Evolutionary conservation across 169 alveolate species (phyloP).

Genomic region (Plasmodium malariae): DNA sequence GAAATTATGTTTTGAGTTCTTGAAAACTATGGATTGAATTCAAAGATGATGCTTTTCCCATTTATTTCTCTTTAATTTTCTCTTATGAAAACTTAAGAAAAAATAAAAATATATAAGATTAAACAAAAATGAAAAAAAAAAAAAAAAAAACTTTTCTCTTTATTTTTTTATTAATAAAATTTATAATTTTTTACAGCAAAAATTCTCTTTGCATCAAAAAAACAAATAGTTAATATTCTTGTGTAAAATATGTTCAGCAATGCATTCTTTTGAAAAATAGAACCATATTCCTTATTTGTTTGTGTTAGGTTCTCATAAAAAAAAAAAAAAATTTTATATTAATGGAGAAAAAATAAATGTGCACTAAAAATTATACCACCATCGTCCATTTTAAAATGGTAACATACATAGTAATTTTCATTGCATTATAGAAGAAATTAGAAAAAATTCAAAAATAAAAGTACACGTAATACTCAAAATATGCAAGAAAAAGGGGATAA

Average conservation of each 20-base stretch:
- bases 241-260: background rate
- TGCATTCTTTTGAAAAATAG: background rate
- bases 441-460: background rate
- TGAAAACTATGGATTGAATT: too few species aligned
- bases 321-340: too few species aligned
- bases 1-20: background rate
- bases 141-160: background rate
- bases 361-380: background rate
- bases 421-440: background rate
- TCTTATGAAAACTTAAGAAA: background rate
- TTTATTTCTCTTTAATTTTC: conserved; percentile 1
- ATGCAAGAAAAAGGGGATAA: background rate
- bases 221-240: background rate
- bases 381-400: background rate
- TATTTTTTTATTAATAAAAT: too few species aligned
- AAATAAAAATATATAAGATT: conserved; percentile 12
- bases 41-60: conserved; percentile 1
- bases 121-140: background rate
- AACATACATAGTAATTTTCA: background rate
- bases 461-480: background rate
- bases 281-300: background rate
- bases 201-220: too few species aligned
- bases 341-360: background rate
- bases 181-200: too few species aligned
- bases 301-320: background rate